A percentile compares a stretch with the other conserved stretches of the same genome.
These are phyloP conservation scores for Candida pini DNA, from an alignment of 805 yeast genomes.

Conservation along the genomic window DNA sequence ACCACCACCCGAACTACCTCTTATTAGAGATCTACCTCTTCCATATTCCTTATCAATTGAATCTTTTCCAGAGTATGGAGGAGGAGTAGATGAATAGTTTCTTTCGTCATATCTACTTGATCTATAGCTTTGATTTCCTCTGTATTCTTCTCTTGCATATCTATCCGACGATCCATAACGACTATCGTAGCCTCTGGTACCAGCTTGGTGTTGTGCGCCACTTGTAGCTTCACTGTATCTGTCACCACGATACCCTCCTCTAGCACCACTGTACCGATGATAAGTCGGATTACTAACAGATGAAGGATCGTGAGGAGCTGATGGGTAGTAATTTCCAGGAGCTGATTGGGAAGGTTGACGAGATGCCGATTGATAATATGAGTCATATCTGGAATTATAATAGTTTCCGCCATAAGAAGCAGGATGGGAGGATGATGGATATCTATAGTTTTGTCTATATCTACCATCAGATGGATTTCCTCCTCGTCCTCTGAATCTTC, in stretches of 20 bases:
- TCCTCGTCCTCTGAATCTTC: conserved; percentile 8
- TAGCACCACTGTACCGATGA: conserved; percentile 2
- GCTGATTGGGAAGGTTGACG: not conserved
- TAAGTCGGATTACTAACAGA: conserved; percentile 4
- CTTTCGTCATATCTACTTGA: conserved; percentile 1
- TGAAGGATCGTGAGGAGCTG: not conserved
- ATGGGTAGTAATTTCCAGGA: not conserved
- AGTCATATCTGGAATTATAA: not conserved
- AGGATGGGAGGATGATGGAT: conserved; percentile 5
- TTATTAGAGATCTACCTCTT: conserved; percentile 18
- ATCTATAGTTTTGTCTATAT: conserved; percentile 1
- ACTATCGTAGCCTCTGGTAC: conserved; percentile 4
- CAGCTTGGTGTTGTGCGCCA: not conserved
- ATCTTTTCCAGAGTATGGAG: not conserved
- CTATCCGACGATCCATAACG: conserved; percentile 1
- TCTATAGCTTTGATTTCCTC: conserved; percentile 4
- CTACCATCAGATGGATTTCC: conserved; percentile 13
- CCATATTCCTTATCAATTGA: conserved; percentile 6
- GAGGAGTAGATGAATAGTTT: not conserved
- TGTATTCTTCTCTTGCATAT: conserved; percentile 1
- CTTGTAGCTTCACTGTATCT: not conserved
- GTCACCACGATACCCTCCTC: conserved; percentile 4
- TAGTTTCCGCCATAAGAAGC: not conserved
- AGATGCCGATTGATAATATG: not conserved
- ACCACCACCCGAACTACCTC: conserved; percentile 7